Percentiles rank a stretch among this genome's conserved stretches.
phyloP scores from a whole-genome alignment of 78 protist genomes.

The Salpingoeca rosetta region DNA sequence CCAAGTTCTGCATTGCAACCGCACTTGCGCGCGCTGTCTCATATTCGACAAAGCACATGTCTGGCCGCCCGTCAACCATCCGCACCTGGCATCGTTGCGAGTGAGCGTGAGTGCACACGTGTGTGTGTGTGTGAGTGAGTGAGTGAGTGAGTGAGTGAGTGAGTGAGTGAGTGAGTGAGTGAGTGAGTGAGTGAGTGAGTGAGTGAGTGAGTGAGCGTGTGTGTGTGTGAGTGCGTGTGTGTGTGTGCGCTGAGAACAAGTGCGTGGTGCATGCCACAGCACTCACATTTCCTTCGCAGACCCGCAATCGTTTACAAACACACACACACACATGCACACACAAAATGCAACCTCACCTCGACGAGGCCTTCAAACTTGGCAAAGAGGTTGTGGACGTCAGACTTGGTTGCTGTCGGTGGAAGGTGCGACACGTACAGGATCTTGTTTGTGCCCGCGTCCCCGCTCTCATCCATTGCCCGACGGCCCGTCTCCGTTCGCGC shows the following conservation, averaged over 20 bases:
- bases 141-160: not conserved
- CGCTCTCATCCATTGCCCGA: constrained; percentile 1
- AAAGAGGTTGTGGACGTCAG: constrained; percentile 64
- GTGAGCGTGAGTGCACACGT: not conserved
- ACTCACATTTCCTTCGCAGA: too few relatives aligned
- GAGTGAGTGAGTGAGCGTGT: too few relatives aligned
- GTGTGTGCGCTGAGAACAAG: too few relatives aligned
- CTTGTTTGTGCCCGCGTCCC: constrained; percentile 24
- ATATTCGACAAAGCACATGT: constrained; percentile 81
- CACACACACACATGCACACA: not conserved
- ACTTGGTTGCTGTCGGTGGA: constrained; percentile 56
- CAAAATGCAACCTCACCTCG: not conserved
- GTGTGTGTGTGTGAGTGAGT: not conserved
- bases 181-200: too few relatives aligned
- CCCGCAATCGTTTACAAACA: too few relatives aligned
- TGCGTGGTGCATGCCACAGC: too few relatives aligned
- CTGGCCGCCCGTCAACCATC: constrained; percentile 61
- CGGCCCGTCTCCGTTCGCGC: not conserved
- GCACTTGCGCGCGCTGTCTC: constrained; percentile 25
- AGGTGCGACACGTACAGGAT: constrained; percentile 67
- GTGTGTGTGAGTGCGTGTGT: too few relatives aligned
- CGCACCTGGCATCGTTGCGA: constrained; percentile 6
- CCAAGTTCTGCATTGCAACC: not conserved
- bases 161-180: too few relatives aligned
- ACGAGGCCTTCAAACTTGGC: constrained; percentile 28